Evolutionary conservation across 192 early-diverging fungal genomes (phyloP).

Genomic region (Chytriomyces sp.): DNA sequence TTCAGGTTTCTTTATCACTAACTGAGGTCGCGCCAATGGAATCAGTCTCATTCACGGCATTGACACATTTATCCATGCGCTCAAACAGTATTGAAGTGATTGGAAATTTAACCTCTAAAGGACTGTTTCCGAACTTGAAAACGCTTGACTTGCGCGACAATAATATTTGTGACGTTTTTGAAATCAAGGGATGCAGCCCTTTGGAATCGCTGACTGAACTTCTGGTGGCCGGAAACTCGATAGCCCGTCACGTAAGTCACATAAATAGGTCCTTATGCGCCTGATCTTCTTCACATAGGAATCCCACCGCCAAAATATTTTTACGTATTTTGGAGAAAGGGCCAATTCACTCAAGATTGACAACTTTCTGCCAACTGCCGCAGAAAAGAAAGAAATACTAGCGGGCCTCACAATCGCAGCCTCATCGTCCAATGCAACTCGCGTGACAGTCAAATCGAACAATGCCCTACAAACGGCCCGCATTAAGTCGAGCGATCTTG

Average conservation of each 20-base stretch:
- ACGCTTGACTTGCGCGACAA: slow-evolving; percentile 41
- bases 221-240: slow-evolving; percentile 37
- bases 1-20: no score
- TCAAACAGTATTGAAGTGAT: slow-evolving; percentile 38
- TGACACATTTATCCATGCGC: slow-evolving; percentile 25
- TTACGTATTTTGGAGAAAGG: slow-evolving; percentile 47
- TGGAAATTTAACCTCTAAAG: slow-evolving; percentile 31
- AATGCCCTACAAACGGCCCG: background rate
- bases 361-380: slow-evolving; percentile 29
- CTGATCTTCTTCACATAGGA: slow-evolving; percentile 17
- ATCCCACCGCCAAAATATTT: slow-evolving; percentile 46
- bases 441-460: background rate
- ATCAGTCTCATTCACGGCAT: background rate
- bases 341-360: slow-evolving; percentile 42
- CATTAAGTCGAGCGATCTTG: background rate
- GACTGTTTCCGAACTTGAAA: slow-evolving; percentile 32
- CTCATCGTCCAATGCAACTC: background rate
- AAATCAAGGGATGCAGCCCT: slow-evolving; percentile 34
- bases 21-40: background rate
- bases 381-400: slow-evolving; percentile 40
- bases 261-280: background rate
- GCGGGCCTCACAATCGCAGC: slow-evolving; percentile 36
- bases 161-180: slow-evolving; percentile 49
- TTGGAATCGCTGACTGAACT: slow-evolving; percentile 39
- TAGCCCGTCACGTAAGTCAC: slow-evolving; percentile 39